Base-by-base conservation (phyloP, 495 filamentous ascomycete species). In the Penicillium chermesinum region DNA sequence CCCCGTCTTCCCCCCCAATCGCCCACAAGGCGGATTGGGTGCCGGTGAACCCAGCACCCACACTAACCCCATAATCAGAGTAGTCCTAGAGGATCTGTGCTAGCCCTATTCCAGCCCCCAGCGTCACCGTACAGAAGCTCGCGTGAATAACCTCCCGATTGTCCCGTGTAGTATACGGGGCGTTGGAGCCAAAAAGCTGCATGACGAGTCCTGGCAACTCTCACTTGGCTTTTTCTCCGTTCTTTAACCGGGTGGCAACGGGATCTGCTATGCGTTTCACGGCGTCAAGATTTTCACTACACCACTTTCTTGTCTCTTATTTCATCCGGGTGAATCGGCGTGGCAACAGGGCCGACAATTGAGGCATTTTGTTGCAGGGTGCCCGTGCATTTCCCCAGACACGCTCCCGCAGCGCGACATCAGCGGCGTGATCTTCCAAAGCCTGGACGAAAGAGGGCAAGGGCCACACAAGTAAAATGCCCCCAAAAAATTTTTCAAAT, bases 301-400 rank as follows among this genome's bases (percentile, higher is more conserved):
- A 14, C 20, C 22, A 15, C 32, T 33, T 43, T 13, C 17, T 15
- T 30, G 21, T 5, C 17, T 38, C 13, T 40, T 40, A 20, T 19
- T 19, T 20, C 22, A 3, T 32, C 41, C 18, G 18, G 16, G 42
- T 32, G 13, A 44, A 44, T 12, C 20, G 21, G 41, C 14, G 27
- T 18, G 15, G 2, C 14, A 7, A 12, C 39, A 38, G 35, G n/a
- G 30, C 12, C 22, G 37, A 22, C 35, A 41, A 44, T 33, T 58
- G 58, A 58, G 56, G 57, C 52, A 61, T 60, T 61, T 64, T 55
- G 51, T 44, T 48, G 50, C 55, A 43, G 50, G 30, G 49, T 32
- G 45, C 22, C 49, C 53, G 46, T 49, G 45, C 49, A 36, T 21
- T 20, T 47, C 52, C 43, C 56, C 55, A 55, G 48, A 55, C 41